Evolutionary conservation across 495 filamentous ascomycete genomes (phyloP), one percentile per base, ranked within the genome.

Genomic region (Aspergillus egyptiacus): DNA sequence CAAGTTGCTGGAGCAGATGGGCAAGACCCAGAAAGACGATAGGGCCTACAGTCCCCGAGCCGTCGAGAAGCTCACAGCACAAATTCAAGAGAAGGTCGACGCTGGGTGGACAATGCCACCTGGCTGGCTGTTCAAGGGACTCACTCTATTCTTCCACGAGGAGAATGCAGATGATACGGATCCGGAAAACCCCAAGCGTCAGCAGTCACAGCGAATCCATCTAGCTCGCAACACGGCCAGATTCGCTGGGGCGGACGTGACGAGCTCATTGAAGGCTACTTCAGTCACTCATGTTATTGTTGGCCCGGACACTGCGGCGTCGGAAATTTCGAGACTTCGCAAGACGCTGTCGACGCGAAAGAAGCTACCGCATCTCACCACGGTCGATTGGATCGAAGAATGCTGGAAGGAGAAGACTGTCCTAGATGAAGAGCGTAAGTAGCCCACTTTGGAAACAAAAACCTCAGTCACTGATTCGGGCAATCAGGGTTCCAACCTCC

Each of bases 341-440:
- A 38, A 47, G n/a, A 51, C 55, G 0, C 19, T 66, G 15, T 55
- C 66, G 28, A 43, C 44, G 2, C 61, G 67, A 9, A 61, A 63
- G 35, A 75, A 69, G 39, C 53, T 89, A 13, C 89, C 91, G 1
- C 74, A 90, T 55, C 65, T 95, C 19, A 85, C 96, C 10, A 79
- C 67, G 1, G 54, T 70, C 19, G 69, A 73, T 15, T 98, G 93
- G 93, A 69, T 96, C 1, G 74, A 81, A 40, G 79, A 89, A 49
- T 85, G 86, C 57, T 94, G 91, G 87, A 67, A 68, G 49, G 84
- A 89, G 64, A 74, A 74, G 48, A 95, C 91, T 6, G 53, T 86
- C 35, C 57, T 97, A 44, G 89, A 96, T 61, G 93, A 96, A 76
- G 87, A 90, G 40, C 48, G 71, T 60, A 54, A 49, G 57, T 51